Conservation (phyloP, 202 grass and related monocot species). For the Schoenoplectus triqueter region DNA sequence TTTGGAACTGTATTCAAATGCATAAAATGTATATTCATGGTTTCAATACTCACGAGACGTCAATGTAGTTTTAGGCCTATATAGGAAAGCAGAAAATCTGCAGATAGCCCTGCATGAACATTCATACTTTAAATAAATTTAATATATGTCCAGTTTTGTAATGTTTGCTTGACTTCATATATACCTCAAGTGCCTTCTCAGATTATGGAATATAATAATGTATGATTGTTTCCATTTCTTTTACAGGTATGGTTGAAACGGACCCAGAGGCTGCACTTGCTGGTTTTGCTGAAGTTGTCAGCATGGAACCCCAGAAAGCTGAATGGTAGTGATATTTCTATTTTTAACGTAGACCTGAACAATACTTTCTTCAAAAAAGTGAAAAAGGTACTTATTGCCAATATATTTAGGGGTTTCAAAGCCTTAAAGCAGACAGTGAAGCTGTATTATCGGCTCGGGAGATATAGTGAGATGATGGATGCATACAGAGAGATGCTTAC, state of each 20-base stretch:
- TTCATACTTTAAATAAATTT: conserved; percentile 7
- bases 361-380: neutral
- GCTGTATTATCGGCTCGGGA: conserved; percentile 90
- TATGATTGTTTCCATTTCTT: conserved; percentile 12
- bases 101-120: neutral
- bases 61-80: neutral
- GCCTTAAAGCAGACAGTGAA: conserved; percentile 99
- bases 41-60: neutral
- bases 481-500: conserved; percentile 97
- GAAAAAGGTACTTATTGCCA: neutral
- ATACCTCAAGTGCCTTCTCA: neutral
- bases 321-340: conserved; percentile 63
- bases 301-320: conserved; percentile 94
- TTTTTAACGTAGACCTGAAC: neutral
- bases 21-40: neutral
- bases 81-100: neutral
- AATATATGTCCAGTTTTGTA: neutral
- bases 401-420: conserved; percentile 83
- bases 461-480: conserved; percentile 98
- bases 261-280: conserved; percentile 87
- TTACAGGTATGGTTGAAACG: conserved; percentile 90
- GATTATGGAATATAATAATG: neutral
- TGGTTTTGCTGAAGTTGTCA: conserved; percentile 91
- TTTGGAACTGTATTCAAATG: neutral
- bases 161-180: neutral